Conservation (phyloP, 208 protist species). For the Leptomonas seymouri region DNA sequence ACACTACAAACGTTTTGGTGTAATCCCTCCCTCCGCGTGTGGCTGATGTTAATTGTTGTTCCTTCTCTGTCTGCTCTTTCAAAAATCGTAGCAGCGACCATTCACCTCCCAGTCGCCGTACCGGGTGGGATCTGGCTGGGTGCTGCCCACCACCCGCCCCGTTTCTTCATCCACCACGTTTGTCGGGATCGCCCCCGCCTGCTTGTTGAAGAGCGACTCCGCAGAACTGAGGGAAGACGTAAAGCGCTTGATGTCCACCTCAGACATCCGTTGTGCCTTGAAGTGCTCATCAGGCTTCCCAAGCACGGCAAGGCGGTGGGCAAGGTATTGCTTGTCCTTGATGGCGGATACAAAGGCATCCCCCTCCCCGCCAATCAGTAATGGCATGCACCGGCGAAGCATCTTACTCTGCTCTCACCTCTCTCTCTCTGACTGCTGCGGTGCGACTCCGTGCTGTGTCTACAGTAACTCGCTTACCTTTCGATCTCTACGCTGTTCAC, state of each 20-base stretch:
- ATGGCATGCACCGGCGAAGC: conserved; percentile 59
- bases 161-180: conserved; percentile 90
- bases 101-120: conserved; percentile 93
- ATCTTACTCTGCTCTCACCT: conserved; percentile 20
- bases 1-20: no score
- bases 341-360: conserved; percentile 78
- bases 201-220: conserved; percentile 88
- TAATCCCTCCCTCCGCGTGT: no score
- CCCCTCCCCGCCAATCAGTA: conserved; percentile 76
- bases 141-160: conserved; percentile 81
- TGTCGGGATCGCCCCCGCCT: conserved; percentile 68
- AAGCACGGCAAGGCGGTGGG: conserved; percentile 80
- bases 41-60: no score
- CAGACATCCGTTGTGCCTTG: conserved; percentile 52
- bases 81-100: conserved; percentile 91
- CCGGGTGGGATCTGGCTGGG: conserved; percentile 79
- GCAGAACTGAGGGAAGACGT: conserved; percentile 79
- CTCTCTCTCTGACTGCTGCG: neutral
- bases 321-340: conserved; percentile 78
- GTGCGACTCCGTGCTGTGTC: no score
- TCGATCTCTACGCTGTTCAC: no score
- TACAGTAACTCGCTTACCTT: no score
- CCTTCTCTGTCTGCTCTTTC: conserved; percentile 6
- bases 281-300: conserved; percentile 63
- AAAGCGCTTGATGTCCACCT: conserved; percentile 84